Conservation (phyloP, 192 early-diverging fungal species). For the Rhizophagus prolifer region DNA sequence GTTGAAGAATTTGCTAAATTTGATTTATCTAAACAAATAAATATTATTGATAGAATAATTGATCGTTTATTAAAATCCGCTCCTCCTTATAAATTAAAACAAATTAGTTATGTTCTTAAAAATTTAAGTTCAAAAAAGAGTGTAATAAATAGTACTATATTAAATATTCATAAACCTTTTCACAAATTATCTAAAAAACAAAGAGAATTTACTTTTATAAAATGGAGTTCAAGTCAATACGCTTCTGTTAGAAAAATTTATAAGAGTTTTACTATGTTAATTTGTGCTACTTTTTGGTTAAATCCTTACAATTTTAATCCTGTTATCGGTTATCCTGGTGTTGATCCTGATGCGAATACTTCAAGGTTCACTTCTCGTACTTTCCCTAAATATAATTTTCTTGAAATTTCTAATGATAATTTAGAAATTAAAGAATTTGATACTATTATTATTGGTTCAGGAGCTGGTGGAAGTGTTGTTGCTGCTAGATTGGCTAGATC, state of each 20-base stretch:
- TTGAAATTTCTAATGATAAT: constrained; percentile 36
- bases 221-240: constrained; percentile 31
- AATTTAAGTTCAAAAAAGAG: constrained; percentile 34
- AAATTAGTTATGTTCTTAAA: constrained; percentile 30
- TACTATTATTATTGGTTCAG: constrained; percentile 69
- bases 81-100: constrained; percentile 25
- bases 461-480: constrained; percentile 66
- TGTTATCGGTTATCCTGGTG: constrained; percentile 55
- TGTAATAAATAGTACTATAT: constrained; percentile 35
- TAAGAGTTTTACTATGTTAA: constrained; percentile 29
- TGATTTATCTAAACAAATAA: constrained; percentile 9
- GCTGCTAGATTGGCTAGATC: constrained; percentile 65
- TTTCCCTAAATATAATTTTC: constrained; percentile 56
- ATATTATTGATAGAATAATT: constrained; percentile 12
- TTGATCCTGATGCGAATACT: constrained; percentile 44
- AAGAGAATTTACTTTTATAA: constrained; percentile 34
- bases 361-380: constrained; percentile 37
- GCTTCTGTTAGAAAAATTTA: constrained; percentile 34
- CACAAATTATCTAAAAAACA: constrained; percentile 32
- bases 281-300: constrained; percentile 22
- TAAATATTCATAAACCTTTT: constrained; percentile 35
- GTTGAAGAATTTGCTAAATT: constrained; percentile 19
- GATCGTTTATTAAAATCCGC: constrained; percentile 1
- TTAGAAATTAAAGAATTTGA: constrained; percentile 48
- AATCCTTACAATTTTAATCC: constrained; percentile 35